A percentile compares a stretch with the other conserved stretches of the same genome.
These are phyloP conservation scores for Mrakiaceae sp. DNA, from an alignment of 1,284 basidiomycete species.

Conservation along the genomic window DNA sequence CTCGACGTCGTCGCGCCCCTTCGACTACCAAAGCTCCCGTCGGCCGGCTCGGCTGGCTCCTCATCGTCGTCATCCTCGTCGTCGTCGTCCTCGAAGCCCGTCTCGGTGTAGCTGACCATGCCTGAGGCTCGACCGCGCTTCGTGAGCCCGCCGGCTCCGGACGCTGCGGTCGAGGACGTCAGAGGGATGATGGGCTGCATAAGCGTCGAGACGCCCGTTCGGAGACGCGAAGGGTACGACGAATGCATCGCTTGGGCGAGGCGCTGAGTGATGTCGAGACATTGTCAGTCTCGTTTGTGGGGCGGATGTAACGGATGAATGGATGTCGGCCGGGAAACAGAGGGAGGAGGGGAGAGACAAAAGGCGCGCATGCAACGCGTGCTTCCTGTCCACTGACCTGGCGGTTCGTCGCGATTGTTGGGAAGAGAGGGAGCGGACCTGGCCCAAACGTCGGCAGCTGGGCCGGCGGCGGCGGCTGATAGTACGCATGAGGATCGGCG, in stretches of 20 bases:
- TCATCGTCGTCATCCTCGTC: constrained; percentile 55
- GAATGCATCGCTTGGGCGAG: constrained; percentile 59
- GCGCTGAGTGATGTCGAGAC: background rate
- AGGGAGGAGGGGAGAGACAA: too few species aligned
- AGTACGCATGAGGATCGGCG: constrained; percentile 3
- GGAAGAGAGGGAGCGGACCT: constrained; percentile 3
- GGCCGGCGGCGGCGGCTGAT: constrained; percentile 1
- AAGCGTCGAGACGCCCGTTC: constrained; percentile 80
- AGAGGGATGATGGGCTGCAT: constrained; percentile 66
- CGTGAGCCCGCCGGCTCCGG: constrained; percentile 35
- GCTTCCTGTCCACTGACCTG: background rate
- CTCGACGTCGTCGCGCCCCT: constrained; percentile 3
- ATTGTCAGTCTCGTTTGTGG: too few species aligned
- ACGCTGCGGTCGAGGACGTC: constrained; percentile 32
- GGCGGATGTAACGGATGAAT: too few species aligned
- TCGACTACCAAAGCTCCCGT: constrained; percentile 7
- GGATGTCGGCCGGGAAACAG: too few species aligned
- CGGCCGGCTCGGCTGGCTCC: constrained; percentile 22
- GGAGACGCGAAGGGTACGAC: constrained; percentile 79
- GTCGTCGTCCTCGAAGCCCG: constrained; percentile 60
- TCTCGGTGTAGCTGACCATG: constrained; percentile 22
- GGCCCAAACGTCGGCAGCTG: background rate
- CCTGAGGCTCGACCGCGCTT: constrained; percentile 21
- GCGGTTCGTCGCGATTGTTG: constrained; percentile 1
- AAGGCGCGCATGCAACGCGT: too few species aligned